Conservation (phyloP, 2,329 filamentous ascomycete species). For the Pleoardoris graminearum region DNA sequence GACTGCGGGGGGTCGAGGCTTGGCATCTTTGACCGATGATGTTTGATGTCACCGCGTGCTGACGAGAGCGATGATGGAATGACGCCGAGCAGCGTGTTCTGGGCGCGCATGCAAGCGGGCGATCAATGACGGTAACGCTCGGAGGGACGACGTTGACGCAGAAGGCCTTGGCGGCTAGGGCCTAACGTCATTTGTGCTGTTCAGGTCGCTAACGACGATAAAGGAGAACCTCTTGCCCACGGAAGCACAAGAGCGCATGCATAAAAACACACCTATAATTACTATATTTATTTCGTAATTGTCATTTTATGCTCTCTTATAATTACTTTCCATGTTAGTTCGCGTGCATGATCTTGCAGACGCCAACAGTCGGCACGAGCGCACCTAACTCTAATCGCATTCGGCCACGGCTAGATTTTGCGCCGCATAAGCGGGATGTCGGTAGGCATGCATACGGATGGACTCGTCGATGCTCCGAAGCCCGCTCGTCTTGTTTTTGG, state of each 20-base stretch:
- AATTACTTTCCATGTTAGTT: too few relatives aligned
- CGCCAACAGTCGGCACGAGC: conserved; percentile 6
- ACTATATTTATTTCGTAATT: too few relatives aligned
- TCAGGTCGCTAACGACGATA: too few relatives aligned
- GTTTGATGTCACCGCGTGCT: conserved; percentile 10
- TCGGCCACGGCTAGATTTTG: neutral
- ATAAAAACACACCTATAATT: too few relatives aligned
- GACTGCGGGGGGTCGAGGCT: neutral
- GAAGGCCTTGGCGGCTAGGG: neutral
- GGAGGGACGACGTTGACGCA: conserved; percentile 4
- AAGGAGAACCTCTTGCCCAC: too few relatives aligned
- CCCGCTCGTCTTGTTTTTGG: neutral
- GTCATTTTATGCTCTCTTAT: too few relatives aligned
- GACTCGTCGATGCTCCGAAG: neutral
- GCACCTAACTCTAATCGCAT: neutral
- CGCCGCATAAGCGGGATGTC: neutral
- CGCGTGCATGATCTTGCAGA: neutral
- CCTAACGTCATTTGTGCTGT: too few relatives aligned
- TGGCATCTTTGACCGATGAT: conserved; percentile 4
- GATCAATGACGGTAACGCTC: neutral
- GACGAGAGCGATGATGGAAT: conserved; percentile 22
- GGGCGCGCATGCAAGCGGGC: conserved; percentile 1
- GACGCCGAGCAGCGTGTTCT: too few relatives aligned
- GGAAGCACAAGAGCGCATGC: too few relatives aligned
- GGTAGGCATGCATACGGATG: neutral